Evolutionary conservation across 2,329 filamentous ascomycete species (phyloP).

Genomic region (Fusarium sulawesiense): DNA sequence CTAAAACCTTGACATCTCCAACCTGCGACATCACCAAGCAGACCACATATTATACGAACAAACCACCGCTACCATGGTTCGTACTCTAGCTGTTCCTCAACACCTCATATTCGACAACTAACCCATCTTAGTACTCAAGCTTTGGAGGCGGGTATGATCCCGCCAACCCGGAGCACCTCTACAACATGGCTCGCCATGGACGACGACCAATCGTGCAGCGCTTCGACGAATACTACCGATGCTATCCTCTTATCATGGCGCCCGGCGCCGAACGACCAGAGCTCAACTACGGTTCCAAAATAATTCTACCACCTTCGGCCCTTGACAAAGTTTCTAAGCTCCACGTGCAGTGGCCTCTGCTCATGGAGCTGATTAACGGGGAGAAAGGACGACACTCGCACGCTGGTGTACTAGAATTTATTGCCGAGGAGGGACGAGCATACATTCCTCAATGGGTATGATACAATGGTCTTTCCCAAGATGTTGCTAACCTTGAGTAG

Average conservation of each 20-base stretch:
- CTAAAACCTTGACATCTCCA: neutral
- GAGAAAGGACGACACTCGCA: slow-evolving; percentile 84
- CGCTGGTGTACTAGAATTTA: slow-evolving; percentile 95
- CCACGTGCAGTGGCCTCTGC: slow-evolving; percentile 96
- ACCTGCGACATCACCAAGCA: slow-evolving; percentile 17
- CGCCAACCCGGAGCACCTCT: slow-evolving; percentile 61
- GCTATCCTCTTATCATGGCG: slow-evolving; percentile 95
- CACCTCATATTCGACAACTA: neutral
- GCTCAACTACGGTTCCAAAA: slow-evolving; percentile 96
- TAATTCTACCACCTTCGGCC: slow-evolving; percentile 95
- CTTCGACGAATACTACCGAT: slow-evolving; percentile 98
- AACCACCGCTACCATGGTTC: slow-evolving; percentile 38
- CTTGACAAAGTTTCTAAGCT: slow-evolving; percentile 96
- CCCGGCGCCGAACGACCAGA: slow-evolving; percentile 88
- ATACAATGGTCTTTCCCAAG: neutral
- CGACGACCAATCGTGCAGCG: slow-evolving; percentile 71
- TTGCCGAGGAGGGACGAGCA: slow-evolving; percentile 95
- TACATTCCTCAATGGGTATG: slow-evolving; percentile 95
- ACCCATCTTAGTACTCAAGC: slow-evolving; percentile 50
- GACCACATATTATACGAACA: slow-evolving; percentile 1
- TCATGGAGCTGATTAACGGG: slow-evolving; percentile 96
- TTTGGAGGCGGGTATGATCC: slow-evolving; percentile 59
- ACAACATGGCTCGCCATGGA: slow-evolving; percentile 59
- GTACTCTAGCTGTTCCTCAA: neutral
- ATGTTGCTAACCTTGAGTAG: slow-evolving; percentile 58